phyloP scores from a whole-genome alignment of 2,329 filamentous ascomycete species.

The Pseudogymnoascus pannorum region DNA sequence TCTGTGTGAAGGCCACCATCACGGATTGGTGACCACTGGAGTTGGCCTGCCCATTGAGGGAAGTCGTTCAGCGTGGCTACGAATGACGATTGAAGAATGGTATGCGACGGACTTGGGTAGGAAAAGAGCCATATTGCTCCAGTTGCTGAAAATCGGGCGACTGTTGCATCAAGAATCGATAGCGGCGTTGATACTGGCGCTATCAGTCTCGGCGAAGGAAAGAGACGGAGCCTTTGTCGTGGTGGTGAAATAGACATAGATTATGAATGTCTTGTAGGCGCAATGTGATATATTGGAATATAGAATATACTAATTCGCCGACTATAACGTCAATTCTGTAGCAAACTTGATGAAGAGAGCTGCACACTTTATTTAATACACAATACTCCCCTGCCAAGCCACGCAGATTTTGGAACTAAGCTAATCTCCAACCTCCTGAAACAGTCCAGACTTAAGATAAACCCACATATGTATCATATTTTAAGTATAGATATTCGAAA shows the following conservation, averaged over 20 bases:
- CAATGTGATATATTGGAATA: not conserved
- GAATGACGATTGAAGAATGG: constrained; percentile 26
- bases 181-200: constrained; percentile 21
- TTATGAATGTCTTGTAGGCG: not conserved
- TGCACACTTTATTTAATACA: too few relatives aligned
- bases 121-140: constrained; percentile 38
- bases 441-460: too few relatives aligned
- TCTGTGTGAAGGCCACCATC: constrained; percentile 32
- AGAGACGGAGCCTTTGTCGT: not conserved
- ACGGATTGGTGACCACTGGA: constrained; percentile 29
- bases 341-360: not conserved
- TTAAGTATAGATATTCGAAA: not conserved
- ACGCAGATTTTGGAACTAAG: too few relatives aligned
- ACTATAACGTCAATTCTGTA: not conserved
- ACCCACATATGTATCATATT: not conserved
- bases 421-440: too few relatives aligned
- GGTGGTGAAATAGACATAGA: not conserved
- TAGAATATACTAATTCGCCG: not conserved
- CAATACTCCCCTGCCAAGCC: too few relatives aligned
- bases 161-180: constrained; percentile 38
- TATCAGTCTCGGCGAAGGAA: not conserved
- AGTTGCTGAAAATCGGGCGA: constrained; percentile 34
- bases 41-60: constrained; percentile 8
- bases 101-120: constrained; percentile 9
- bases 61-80: constrained; percentile 27